phyloP scores from a whole-genome alignment of 768 basidiomycete species.

The Cyathus striatus region DNA sequence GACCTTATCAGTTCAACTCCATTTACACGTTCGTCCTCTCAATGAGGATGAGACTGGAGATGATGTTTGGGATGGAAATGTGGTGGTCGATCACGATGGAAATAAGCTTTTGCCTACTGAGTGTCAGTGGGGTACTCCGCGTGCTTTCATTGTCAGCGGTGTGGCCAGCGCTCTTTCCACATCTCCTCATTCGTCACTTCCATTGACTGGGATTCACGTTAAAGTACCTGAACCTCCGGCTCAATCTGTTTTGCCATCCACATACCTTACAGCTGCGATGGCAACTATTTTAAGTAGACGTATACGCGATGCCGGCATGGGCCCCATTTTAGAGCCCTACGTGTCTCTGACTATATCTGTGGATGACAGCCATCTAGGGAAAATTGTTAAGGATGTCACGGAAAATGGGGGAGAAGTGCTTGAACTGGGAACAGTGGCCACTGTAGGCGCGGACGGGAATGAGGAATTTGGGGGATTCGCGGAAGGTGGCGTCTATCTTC shows the following conservation, averaged over 20 bases:
- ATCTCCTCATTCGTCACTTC: conserved; percentile 74
- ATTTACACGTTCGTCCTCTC: conserved; percentile 52
- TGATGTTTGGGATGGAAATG: conserved; percentile 71
- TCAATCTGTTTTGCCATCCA: conserved; percentile 37
- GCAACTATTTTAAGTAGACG: conserved; percentile 59
- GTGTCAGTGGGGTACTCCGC: conserved; percentile 39
- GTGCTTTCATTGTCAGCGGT: conserved; percentile 59
- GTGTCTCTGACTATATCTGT: conserved; percentile 65
- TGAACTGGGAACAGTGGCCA: conserved; percentile 51
- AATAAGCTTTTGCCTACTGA: conserved; percentile 49
- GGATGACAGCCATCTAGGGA: conserved; percentile 63
- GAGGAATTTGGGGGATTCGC: conserved; percentile 42
- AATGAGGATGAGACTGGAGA: conserved; percentile 54
- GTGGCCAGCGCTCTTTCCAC: conserved; percentile 67
- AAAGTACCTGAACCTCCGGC: conserved; percentile 41
- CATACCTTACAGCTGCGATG: conserved; percentile 60
- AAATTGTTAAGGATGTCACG: conserved; percentile 78
- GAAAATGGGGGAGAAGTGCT: conserved; percentile 78
- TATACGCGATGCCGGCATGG: conserved; percentile 59
- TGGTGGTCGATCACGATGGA: conserved; percentile 55
- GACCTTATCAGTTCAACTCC: conserved; percentile 41
- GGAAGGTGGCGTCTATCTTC: conserved; percentile 68
- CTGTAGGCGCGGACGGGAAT: conserved; percentile 23
- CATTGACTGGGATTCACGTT: conserved; percentile 60
- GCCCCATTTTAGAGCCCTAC: conserved; percentile 77